Conservation (phyloP, 192 early-diverging fungal species). For the Podila horticola region DNA sequence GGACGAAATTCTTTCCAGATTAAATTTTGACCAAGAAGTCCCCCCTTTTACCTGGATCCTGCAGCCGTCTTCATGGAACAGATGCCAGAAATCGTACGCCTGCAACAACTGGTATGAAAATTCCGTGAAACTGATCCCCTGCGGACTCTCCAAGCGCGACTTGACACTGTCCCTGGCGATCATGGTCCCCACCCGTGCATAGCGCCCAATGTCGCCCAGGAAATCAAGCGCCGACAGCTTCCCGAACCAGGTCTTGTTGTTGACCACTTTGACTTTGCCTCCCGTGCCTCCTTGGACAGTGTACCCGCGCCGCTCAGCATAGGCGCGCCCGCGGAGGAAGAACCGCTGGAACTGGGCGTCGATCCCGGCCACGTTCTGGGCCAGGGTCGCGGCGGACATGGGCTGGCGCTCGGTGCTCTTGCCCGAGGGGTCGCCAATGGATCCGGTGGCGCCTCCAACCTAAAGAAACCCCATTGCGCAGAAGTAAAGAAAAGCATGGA, state of each 20-base stretch:
- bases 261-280: slow-evolving; percentile 66
- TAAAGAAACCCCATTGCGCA: slow-evolving; percentile 19
- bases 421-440: slow-evolving; percentile 94
- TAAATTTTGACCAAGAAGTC: no score
- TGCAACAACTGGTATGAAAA: slow-evolving; percentile 97
- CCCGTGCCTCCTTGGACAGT: neutral
- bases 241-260: slow-evolving; percentile 86
- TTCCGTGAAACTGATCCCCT: slow-evolving; percentile 96
- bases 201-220: slow-evolving; percentile 80
- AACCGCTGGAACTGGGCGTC: slow-evolving; percentile 76
- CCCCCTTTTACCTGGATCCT: slow-evolving; percentile 66
- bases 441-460: slow-evolving; percentile 90
- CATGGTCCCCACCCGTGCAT: slow-evolving; percentile 86
- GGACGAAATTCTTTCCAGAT: no score
- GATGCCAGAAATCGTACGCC: slow-evolving; percentile 92
- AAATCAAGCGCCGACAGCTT: slow-evolving; percentile 81
- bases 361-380: slow-evolving; percentile 74
- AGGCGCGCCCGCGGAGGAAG: slow-evolving; percentile 65
- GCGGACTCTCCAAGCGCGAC: slow-evolving; percentile 76
- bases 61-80: slow-evolving; percentile 73
- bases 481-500: neutral
- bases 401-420: slow-evolving; percentile 82
- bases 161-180: slow-evolving; percentile 89
- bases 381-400: slow-evolving; percentile 65
- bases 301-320: slow-evolving; percentile 54